phyloP scores from a whole-genome alignment of 495 filamentous ascomycete genomes.

The Podospora pseudoanserina region DNA sequence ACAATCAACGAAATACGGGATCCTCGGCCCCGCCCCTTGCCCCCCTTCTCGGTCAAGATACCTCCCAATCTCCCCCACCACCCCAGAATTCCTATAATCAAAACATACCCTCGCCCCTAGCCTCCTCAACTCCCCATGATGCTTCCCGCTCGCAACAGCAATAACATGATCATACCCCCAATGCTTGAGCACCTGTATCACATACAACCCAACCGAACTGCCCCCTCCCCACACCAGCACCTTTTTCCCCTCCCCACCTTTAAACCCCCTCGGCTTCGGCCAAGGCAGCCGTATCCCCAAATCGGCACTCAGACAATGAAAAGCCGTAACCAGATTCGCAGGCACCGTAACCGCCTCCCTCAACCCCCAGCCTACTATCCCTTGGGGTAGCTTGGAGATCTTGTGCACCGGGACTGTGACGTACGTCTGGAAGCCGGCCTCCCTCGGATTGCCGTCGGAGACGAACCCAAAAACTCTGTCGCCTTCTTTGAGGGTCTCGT shows the following conservation, averaged over 20 bases:
- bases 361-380: slow-evolving; percentile 24
- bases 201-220: slow-evolving; percentile 49
- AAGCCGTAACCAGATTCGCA: slow-evolving; percentile 52
- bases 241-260: slow-evolving; percentile 20
- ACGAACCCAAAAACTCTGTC: slow-evolving; percentile 51
- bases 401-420: slow-evolving; percentile 37
- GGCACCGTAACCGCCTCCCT: slow-evolving; percentile 48
- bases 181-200: slow-evolving; percentile 46
- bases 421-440: slow-evolving; percentile 48
- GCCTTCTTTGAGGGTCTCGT: slow-evolving; percentile 31
- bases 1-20: slow-evolving; percentile 51
- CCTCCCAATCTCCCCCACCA: slow-evolving; percentile 36
- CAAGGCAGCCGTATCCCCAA: slow-evolving; percentile 46
- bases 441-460: slow-evolving; percentile 30
- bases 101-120: slow-evolving; percentile 44
- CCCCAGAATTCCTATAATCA: slow-evolving; percentile 43
- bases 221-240: slow-evolving; percentile 55
- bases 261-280: slow-evolving; percentile 38
- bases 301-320: slow-evolving; percentile 44
- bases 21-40: slow-evolving; percentile 13
- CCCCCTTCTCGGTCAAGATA: slow-evolving; percentile 12
- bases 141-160: slow-evolving; percentile 43
- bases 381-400: slow-evolving; percentile 36
- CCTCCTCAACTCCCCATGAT: slow-evolving; percentile 39
- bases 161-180: slow-evolving; percentile 49